Base-by-base conservation (phyloP, 169 alveolate species). In the Plasmodium ovale region DNA sequence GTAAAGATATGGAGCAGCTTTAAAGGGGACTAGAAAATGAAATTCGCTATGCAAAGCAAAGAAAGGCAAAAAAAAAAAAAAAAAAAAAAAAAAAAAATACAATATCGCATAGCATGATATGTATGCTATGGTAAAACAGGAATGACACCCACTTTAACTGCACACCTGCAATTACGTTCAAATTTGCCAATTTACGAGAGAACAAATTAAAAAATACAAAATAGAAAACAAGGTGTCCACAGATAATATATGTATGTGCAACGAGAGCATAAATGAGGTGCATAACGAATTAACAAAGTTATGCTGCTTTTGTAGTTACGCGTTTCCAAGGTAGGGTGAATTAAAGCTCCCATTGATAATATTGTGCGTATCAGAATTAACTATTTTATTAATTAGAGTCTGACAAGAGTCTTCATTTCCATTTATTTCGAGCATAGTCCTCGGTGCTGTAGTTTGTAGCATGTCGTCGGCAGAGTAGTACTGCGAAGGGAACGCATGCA, bases 381-480 rank as follows among this genome's bases (percentile, higher is more conserved):
- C 90, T 33, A 82, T 65, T 82, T 82, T 82, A 47, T 82, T 82
- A 47, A 82, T 64, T 16, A 82, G 42, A 7, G 65, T 82, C 53
- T 82, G 90, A 19, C 90, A 82, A 4, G 90, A 47, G 27, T 82
- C 90, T 25, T 82, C 90, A 53, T 82, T 82, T 69, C 90, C 90
- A 14, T 82, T 82, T 4, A 82, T 82, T 42, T 82, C 90, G 44
- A 82, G 70, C 90, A 82, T 82, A 3, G 90, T 82, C 65, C 90
- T 51, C 16, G 90, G 90, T n/a, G 90, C 90, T 9, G 90, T 82
- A 42, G 90, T 82, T 31, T 82, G 90, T 16, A 82, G 56, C 77
- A 82, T 65, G 58, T 82, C 90, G 42, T 82, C 90, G 10, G 90
- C 90, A 16, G 90, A 82, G 23, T 82, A 82, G 31, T 82, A 82